Evolutionary conservation across 345 rosid species (phyloP).

Genomic region (Gossypium arboreum): DNA sequence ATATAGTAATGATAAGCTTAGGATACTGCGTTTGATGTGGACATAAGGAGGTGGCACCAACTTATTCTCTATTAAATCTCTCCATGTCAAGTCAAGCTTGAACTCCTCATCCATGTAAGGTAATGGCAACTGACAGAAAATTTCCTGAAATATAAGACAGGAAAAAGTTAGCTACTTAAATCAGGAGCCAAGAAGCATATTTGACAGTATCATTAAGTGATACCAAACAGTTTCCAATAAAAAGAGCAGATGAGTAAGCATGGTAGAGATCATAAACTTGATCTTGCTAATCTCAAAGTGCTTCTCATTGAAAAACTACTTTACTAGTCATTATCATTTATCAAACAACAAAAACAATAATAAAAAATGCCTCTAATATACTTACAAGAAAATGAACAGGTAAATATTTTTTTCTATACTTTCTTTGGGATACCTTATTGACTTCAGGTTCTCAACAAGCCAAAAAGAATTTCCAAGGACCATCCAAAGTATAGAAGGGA

Average conservation of each 20-base stretch:
- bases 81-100: conserved; percentile 67
- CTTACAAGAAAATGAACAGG: not conserved
- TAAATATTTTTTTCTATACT: not conserved
- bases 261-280: not conserved
- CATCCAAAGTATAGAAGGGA: not conserved
- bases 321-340: not conserved
- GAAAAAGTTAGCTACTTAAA: conserved; percentile 20
- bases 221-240: not conserved
- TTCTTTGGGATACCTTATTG: not conserved
- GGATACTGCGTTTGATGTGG: conserved; percentile 97
- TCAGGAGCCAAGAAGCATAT: not conserved
- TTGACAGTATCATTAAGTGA: not conserved
- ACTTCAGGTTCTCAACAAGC: not conserved
- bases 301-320: not conserved
- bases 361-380: not conserved
- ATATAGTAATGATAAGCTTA: conserved; percentile 20
- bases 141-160: conserved; percentile 41
- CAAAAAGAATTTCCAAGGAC: not conserved
- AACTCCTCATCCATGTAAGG: conserved; percentile 85
- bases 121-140: conserved; percentile 70
- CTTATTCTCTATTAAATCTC: conserved; percentile 48
- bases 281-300: not conserved
- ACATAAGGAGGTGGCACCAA: conserved; percentile 75
- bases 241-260: not conserved
- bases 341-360: not conserved